Base-by-base conservation (phyloP, 352 stramenopile genomes). In the Globisporangium spiculum region DNA sequence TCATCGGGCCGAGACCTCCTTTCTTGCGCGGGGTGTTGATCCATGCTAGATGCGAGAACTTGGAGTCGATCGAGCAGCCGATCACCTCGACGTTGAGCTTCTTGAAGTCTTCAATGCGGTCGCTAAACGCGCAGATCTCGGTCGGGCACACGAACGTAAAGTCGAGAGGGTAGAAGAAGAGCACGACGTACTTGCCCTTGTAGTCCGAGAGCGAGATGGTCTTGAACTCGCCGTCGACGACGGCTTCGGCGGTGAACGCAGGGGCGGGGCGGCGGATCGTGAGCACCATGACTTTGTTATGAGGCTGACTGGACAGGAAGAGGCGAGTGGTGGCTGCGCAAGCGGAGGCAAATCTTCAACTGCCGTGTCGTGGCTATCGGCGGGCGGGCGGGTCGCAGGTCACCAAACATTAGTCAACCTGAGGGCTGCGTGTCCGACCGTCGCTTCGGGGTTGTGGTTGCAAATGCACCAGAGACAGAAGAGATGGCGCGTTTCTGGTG, bases 111-210 rank as follows among this genome's bases (percentile, higher is more conserved):
- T 86, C 80, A 24, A 79, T 71, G 65, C 80, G 76, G 73, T 98
- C 92, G 68, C 75, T 90, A 72, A 97, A 98, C 36, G 88, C 86
- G 68, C 85, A 91, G 77, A 97, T 97, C 78, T 98, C 92, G 38
- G 92, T 98, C 52, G 89, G 90, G 72, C 88, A 96, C 67, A 97
- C 92, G 66, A 97, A 98, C 34, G 91, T 97, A 73, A 96, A 97
- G 77, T 97, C 91, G 66, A 96, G 76, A 59, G 92, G 91, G 78
- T 96, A 97, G 75, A 97, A 98, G 86, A 97, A 96, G 22, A 98
- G 84, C 63, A 97, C 90, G 36, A 97, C 80, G 68, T 93, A 98
- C 72, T 98, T 89, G 66, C 90, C 90, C 57, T 84, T 85, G 81
- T 95, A 98, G 69, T 98, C 86, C 18, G 75, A 77, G 10, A 97